These are phyloP conservation scores for Mycena galericulata DNA, from an alignment of 768 basidiomycete species.

Conservation along the genomic window DNA sequence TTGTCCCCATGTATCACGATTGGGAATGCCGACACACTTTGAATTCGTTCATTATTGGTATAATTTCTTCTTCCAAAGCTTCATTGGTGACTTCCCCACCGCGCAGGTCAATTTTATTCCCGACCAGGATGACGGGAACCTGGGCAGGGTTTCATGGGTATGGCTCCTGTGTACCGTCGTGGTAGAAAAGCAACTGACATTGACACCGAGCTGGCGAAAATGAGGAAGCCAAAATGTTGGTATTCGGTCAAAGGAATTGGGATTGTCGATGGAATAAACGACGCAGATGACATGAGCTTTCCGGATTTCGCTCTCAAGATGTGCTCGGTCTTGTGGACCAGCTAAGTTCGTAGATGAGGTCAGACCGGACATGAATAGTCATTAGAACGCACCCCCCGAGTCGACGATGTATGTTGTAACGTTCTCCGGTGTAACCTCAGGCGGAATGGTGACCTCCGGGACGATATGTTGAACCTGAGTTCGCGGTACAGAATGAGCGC, in stretches of 20 bases:
- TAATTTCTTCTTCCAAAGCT: slow-evolving; percentile 92
- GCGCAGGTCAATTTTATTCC: slow-evolving; percentile 97
- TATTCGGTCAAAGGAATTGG: slow-evolving; percentile 96
- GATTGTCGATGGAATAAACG: slow-evolving; percentile 97
- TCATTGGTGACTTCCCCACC: slow-evolving; percentile 95
- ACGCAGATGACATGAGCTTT: slow-evolving; percentile 99
- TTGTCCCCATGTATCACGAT: slow-evolving; percentile 24
- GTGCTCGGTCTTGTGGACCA: slow-evolving; percentile 84
- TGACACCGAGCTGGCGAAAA: slow-evolving; percentile 94
- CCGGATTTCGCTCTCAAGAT: slow-evolving; percentile 94
- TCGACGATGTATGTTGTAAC: slow-evolving; percentile 99
- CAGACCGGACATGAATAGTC: slow-evolving; percentile 19
- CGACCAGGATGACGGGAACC: slow-evolving; percentile 97
- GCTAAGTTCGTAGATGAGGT: slow-evolving; percentile 58
- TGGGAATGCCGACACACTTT: slow-evolving; percentile 66
- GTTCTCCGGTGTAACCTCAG: slow-evolving; percentile 96
- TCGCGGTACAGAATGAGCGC: slow-evolving; percentile 4
- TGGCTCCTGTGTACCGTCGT: background rate
- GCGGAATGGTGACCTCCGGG: slow-evolving; percentile 97
- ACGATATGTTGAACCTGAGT: slow-evolving; percentile 92
- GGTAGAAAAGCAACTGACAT: slow-evolving; percentile 60
- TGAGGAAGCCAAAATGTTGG: slow-evolving; percentile 98
- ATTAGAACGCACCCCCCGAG: slow-evolving; percentile 82
- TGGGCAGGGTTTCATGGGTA: slow-evolving; percentile 44
- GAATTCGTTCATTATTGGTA: slow-evolving; percentile 99